A percentile compares a stretch with the other conserved stretches of the same genome.
Conservation (phyloP, 1,284 basidiomycete genomes). For the Acaromyces ingoldii region DNA sequence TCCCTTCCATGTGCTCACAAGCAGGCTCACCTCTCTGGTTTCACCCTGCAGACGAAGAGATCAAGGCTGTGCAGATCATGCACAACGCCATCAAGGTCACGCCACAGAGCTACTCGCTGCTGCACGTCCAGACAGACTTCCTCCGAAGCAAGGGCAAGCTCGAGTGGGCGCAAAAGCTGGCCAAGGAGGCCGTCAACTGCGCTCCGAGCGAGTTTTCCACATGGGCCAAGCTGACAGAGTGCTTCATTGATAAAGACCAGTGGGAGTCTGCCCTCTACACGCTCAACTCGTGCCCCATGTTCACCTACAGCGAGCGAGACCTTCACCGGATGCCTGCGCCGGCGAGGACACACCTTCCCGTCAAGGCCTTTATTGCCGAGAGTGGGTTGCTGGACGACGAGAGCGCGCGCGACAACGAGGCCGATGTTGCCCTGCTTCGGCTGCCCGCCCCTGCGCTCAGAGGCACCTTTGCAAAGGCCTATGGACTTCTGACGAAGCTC, state of each 20-base stretch:
- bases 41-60: slow-evolving; percentile 63
- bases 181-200: slow-evolving; percentile 88
- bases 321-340: slow-evolving; percentile 80
- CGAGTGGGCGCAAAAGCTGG: slow-evolving; percentile 88
- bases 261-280: slow-evolving; percentile 82
- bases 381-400: slow-evolving; percentile 60
- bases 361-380: slow-evolving; percentile 77
- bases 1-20: neutral
- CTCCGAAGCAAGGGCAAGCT: slow-evolving; percentile 65
- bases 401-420: slow-evolving; percentile 75
- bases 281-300: slow-evolving; percentile 98
- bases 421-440: slow-evolving; percentile 85
- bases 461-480: slow-evolving; percentile 93
- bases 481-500: slow-evolving; percentile 78
- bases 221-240: slow-evolving; percentile 94
- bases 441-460: slow-evolving; percentile 88
- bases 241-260: slow-evolving; percentile 83
- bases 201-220: slow-evolving; percentile 97
- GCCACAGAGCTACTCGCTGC: slow-evolving; percentile 85
- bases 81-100: slow-evolving; percentile 73
- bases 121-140: slow-evolving; percentile 93
- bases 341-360: slow-evolving; percentile 76
- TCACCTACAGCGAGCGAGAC: slow-evolving; percentile 96
- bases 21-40: neutral
- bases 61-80: slow-evolving; percentile 95